Base-by-base conservation (phyloP, 2,329 filamentous ascomycete genomes). In the Exophiala calicioides region DNA sequence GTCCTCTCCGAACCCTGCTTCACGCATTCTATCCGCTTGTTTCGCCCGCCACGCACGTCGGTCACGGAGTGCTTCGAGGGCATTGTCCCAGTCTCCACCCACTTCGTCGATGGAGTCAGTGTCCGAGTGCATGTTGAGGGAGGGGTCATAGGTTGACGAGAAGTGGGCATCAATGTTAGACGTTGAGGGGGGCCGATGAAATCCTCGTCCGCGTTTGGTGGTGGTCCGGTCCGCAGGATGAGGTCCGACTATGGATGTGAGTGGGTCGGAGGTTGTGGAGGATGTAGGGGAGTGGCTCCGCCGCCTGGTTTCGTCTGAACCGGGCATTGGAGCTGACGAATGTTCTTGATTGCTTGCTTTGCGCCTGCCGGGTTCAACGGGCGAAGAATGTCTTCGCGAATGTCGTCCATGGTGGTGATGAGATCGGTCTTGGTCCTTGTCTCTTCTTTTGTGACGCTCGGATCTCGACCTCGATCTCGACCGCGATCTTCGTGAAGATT, bases 1-100 rank as follows among this genome's bases (percentile, higher is more conserved):
- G 3, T 82, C 79, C 12, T 90, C 86, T 1, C 80, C 81, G 61
- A 95, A 94, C 0, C 90, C 90, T 0, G 88, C 89, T 15, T 80
- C 80, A 24, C 82, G 82, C 50, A 96, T 69, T 47, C 90, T 74
- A 41, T 90, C 84, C 5, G 86, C 86, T 21, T 89, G 88, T 57
- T 84, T 81, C 53, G 83, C 77, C 60, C 81, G 83, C 81, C 86
- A 90, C 56, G 83, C 84, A 56, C 88, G 80, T n/a, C 88, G 81
- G 63, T 95, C 89, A 29, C 85, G 79, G 45, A 88, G 75, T 3
- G 84, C 82, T 66, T 95, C 89, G 1, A 93, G 73, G 1, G 86
- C 82, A 58, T 88, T 80, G 33, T 88, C 86, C 90, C 89, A 95
- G 51, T 84, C 82, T 20, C 75, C 81, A 51, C 84, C 82, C 20